A percentile compares a stretch with the other conserved stretches of the same genome.
Evolutionary conservation across 1,284 basidiomycete genomes (phyloP).

Genomic region (Schizopora paradoxa): DNA sequence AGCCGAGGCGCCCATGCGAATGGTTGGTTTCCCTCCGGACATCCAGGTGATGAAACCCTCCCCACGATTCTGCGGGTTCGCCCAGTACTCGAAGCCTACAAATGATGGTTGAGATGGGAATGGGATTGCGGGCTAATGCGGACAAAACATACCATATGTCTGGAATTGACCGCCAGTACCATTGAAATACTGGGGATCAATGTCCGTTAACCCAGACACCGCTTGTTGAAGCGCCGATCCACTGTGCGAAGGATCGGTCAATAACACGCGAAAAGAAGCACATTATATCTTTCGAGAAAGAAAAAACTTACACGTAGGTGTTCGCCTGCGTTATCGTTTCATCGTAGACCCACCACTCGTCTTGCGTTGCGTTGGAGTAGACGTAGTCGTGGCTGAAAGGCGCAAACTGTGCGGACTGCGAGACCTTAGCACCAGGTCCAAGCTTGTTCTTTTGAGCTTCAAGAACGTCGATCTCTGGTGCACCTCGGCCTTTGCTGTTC

Average conservation of each 20-base stretch:
- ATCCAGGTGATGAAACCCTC: conserved; percentile 67
- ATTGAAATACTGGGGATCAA: conserved; percentile 51
- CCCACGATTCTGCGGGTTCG: conserved; percentile 45
- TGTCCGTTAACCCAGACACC: conserved; percentile 43
- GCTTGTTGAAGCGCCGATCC: conserved; percentile 51
- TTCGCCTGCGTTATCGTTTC: conserved; percentile 29
- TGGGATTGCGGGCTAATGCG: neutral
- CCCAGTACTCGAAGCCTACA: conserved; percentile 66
- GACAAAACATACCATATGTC: conserved; percentile 36
- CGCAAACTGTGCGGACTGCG: conserved; percentile 57
- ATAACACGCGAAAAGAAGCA: neutral
- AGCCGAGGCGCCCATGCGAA: conserved; percentile 48
- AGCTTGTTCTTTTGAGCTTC: conserved; percentile 65
- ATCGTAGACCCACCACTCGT: conserved; percentile 42
- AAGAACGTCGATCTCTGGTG: conserved; percentile 84
- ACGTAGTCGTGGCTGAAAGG: conserved; percentile 57
- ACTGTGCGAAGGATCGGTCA: conserved; percentile 7
- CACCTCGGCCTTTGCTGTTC: conserved; percentile 60
- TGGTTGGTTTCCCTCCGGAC: conserved; percentile 45
- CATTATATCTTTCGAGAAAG: neutral
- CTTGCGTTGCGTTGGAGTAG: conserved; percentile 38
- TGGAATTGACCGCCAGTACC: conserved; percentile 43
- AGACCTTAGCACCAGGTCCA: conserved; percentile 39
- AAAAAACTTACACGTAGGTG: conserved; percentile 26
- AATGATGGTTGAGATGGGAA: neutral